Conservation (phyloP, 164 flowering plant species). For the Echeveria elegans region DNA sequence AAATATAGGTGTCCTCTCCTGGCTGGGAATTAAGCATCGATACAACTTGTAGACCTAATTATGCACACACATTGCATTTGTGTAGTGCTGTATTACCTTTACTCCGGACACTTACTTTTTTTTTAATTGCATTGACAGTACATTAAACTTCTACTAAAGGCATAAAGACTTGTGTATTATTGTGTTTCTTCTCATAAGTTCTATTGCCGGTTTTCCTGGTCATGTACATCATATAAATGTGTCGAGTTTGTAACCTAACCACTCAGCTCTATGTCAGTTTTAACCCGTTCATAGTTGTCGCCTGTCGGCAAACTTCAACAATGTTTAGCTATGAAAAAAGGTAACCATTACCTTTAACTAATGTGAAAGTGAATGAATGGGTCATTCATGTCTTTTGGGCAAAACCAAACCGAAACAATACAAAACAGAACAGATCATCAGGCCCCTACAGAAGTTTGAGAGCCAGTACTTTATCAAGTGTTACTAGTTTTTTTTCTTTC, state of each 20-base stretch:
- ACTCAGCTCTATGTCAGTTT: background rate
- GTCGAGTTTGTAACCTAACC: background rate
- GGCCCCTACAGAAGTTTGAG: background rate
- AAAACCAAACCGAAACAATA: background rate
- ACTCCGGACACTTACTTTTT: background rate
- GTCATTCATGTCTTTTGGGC: background rate
- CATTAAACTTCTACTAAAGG: background rate
- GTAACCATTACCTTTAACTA: background rate
- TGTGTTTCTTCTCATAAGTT: background rate
- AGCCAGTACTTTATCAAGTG: background rate
- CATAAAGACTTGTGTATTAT: background rate
- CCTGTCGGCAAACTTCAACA: background rate
- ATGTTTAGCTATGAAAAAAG: background rate
- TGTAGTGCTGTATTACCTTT: slow-evolving; percentile 1
- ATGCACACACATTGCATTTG: background rate
- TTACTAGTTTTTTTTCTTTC: background rate
- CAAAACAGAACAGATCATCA: slow-evolving; percentile 5
- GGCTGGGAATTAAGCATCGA: background rate
- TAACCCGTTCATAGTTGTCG: background rate
- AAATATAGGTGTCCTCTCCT: background rate
- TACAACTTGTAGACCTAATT: too few species aligned
- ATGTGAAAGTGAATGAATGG: too few species aligned
- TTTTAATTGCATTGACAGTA: too few species aligned
- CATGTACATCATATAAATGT: background rate
- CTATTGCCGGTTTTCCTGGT: background rate